Percentiles rank a stretch among this genome's conserved stretches.
Evolutionary conservation across 2,329 filamentous ascomycete genomes (phyloP).

Genomic region (Berkeleyomyces rouxiae): DNA sequence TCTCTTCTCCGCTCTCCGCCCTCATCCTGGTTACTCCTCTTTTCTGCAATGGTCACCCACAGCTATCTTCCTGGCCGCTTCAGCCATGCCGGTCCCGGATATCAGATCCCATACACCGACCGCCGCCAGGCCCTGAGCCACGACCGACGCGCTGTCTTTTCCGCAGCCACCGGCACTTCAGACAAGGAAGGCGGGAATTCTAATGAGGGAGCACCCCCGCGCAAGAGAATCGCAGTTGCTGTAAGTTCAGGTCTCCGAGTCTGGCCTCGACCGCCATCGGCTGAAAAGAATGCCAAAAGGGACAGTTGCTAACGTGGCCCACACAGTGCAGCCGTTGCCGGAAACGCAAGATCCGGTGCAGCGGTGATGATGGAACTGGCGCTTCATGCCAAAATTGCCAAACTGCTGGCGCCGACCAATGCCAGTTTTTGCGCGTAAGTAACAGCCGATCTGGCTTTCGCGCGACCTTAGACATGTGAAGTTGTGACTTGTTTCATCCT

Average conservation of each 20-base stretch:
- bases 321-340: conserved; percentile 71
- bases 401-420: conserved; percentile 51
- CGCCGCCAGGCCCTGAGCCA: conserved; percentile 23
- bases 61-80: background rate
- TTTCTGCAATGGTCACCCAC: conserved; percentile 14
- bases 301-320: background rate
- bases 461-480: background rate
- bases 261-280: background rate
- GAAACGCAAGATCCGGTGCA: conserved; percentile 89
- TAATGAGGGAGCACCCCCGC: conserved; percentile 27
- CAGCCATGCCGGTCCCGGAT: conserved; percentile 25
- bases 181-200: background rate
- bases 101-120: conserved; percentile 21
- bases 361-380: conserved; percentile 65
- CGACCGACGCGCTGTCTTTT: conserved; percentile 16
- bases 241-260: conserved; percentile 25
- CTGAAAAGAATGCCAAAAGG: background rate
- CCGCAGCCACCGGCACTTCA: conserved; percentile 14
- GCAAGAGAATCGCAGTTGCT: conserved; percentile 43
- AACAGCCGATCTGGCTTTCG: background rate
- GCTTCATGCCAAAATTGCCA: conserved; percentile 70
- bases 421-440: conserved; percentile 65
- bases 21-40: background rate
- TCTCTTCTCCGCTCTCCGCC: background rate
- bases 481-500: background rate